These are phyloP conservation scores for Pseudomonodictys pantanalensis DNA, from an alignment of 495 filamentous ascomycete genomes.

Conservation along the genomic window DNA sequence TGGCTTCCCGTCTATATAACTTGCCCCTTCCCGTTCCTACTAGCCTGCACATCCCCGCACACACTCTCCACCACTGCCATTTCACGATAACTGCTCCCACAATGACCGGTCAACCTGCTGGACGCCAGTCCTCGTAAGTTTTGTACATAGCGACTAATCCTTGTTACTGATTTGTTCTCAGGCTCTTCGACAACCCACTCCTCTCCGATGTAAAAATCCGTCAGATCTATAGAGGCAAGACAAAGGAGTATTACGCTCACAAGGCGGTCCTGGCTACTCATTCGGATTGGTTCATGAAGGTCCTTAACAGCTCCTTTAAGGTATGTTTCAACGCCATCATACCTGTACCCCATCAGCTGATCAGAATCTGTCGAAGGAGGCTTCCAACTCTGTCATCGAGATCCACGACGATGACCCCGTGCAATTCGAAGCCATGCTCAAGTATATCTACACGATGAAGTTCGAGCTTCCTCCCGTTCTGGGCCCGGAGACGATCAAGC, in stretches of 20 bases:
- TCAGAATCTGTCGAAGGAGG: background rate
- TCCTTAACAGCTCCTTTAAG: background rate
- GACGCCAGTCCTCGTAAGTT: too few species aligned
- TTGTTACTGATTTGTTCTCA: too few species aligned
- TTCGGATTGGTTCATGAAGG: background rate
- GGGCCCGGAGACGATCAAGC: background rate
- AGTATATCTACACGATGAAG: background rate
- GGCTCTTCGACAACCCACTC: background rate
- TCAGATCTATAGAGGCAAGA: background rate
- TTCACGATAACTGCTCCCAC: too few species aligned
- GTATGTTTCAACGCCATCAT: background rate
- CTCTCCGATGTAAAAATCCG: background rate
- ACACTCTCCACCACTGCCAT: too few species aligned
- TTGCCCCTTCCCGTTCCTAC: too few species aligned
- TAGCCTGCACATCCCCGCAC: too few species aligned
- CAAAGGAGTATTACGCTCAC: background rate
- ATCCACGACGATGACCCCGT: background rate
- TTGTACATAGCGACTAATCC: too few species aligned
- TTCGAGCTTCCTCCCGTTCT: background rate
- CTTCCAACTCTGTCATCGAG: background rate
- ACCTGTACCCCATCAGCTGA: background rate
- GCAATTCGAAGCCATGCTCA: background rate
- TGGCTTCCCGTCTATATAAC: too few species aligned
- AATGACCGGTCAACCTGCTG: too few species aligned
- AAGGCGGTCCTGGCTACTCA: background rate